Conservation (phyloP, 768 basidiomycete species). For the Calocybe cyanea region DNA sequence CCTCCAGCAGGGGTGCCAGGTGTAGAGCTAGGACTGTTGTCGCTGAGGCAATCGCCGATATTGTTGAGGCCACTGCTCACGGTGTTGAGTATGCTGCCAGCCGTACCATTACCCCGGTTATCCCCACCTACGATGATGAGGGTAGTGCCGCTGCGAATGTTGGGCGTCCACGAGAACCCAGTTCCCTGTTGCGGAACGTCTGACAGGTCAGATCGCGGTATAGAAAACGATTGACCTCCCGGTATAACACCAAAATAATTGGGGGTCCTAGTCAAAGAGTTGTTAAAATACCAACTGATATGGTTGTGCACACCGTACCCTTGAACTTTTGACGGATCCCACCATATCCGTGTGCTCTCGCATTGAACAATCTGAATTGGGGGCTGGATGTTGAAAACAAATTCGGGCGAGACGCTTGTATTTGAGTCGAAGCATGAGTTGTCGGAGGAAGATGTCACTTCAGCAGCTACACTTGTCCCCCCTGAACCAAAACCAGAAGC, state of each 20-base stretch:
- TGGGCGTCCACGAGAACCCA: conserved; percentile 68
- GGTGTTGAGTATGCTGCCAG: conserved; percentile 58
- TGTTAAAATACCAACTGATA: conserved; percentile 11
- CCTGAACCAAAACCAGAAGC: conserved; percentile 62
- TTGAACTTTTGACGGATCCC: conserved; percentile 47
- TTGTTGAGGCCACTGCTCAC: conserved; percentile 49
- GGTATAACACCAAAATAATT: conserved; percentile 72
- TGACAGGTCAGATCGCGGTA: conserved; percentile 51
- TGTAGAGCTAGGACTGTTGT: conserved; percentile 70
- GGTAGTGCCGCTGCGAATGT: conserved; percentile 61
- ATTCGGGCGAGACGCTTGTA: conserved; percentile 44
- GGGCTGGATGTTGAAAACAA: conserved; percentile 60
- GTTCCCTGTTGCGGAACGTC: conserved; percentile 41
- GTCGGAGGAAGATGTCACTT: conserved; percentile 48
- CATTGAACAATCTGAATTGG: conserved; percentile 67
- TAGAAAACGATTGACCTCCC: conserved; percentile 69
- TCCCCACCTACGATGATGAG: conserved; percentile 69
- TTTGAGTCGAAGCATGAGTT: conserved; percentile 57
- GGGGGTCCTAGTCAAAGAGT: conserved; percentile 38
- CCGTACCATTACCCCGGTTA: conserved; percentile 59
- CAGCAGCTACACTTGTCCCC: conserved; percentile 67
- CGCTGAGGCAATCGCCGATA: conserved; percentile 52
- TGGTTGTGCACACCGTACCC: conserved; percentile 35
- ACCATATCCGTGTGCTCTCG: conserved; percentile 58
- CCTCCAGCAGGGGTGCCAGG: conserved; percentile 75